Percentiles rank a stretch among this genome's conserved stretches.
Conservation (phyloP, 2,329 filamentous ascomycete genomes). For the Purpureocillium lavendulum region DNA sequence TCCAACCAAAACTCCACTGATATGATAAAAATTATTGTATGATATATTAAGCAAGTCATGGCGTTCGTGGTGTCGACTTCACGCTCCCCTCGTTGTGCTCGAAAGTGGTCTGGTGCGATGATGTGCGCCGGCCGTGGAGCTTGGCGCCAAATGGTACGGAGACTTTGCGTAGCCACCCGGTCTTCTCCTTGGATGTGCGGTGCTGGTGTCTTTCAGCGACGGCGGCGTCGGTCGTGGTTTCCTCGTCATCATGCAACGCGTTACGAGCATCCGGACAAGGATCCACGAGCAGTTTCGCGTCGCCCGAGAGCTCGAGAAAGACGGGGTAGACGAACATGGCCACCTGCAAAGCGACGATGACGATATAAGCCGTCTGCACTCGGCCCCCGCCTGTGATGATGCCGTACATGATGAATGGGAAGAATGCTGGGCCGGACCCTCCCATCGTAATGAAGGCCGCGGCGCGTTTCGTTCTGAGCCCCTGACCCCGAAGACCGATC, state of each 20-base stretch:
- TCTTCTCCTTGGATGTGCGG: conserved; percentile 10
- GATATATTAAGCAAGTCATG: conserved; percentile 1
- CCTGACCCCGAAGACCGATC: conserved; percentile 70
- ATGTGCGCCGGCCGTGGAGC: conserved; percentile 15
- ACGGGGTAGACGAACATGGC: conserved; percentile 38
- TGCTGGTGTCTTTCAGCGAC: conserved; percentile 10
- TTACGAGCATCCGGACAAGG: conserved; percentile 15
- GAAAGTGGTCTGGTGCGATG: conserved; percentile 19
- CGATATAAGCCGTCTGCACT: conserved; percentile 55
- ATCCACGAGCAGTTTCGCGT: conserved; percentile 37
- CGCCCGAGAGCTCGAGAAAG: conserved; percentile 36
- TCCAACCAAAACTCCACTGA: too few relatives aligned
- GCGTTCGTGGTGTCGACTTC: conserved; percentile 6
- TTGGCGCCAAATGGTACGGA: conserved; percentile 16
- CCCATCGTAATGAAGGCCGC: conserved; percentile 72
- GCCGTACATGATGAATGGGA: conserved; percentile 66
- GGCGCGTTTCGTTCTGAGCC: conserved; percentile 70
- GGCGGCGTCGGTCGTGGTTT: conserved; percentile 4
- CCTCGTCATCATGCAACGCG: conserved; percentile 11
- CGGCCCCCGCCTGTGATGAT: conserved; percentile 51
- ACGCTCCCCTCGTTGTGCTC: conserved; percentile 19
- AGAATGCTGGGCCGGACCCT: conserved; percentile 63
- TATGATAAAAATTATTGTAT: too few relatives aligned
- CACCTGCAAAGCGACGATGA: conserved; percentile 48
- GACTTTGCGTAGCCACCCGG: conserved; percentile 15